A percentile compares a stretch with the other conserved stretches of the same genome.
Evolutionary conservation across 331 rosid genomes (phyloP).

Genomic region (Quercus tomentella): DNA sequence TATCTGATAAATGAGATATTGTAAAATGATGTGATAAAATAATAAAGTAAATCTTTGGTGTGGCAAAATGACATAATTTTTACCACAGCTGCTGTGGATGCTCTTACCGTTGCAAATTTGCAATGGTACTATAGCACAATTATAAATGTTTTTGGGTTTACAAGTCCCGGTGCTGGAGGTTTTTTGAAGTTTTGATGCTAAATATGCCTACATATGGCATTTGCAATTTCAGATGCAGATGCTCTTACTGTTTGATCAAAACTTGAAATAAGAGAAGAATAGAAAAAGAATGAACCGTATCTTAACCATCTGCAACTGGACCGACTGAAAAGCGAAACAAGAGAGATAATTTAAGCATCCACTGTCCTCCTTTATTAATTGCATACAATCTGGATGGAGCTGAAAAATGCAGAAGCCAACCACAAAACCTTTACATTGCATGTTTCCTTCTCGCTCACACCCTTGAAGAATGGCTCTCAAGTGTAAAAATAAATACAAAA

Average conservation of each 20-base stretch:
- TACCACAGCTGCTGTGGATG: too few species aligned
- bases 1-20: too few species aligned
- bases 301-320: neutral
- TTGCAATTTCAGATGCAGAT: too few species aligned
- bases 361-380: slow-evolving; percentile 41
- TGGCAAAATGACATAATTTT: too few species aligned
- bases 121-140: too few species aligned
- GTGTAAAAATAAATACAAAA: slow-evolving; percentile 15
- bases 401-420: slow-evolving; percentile 30
- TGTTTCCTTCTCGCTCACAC: slow-evolving; percentile 38
- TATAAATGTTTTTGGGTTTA: too few species aligned
- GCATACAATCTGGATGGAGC: slow-evolving; percentile 55
- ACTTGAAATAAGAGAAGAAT: neutral
- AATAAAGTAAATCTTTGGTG: too few species aligned
- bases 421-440: slow-evolving; percentile 38
- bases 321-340: neutral
- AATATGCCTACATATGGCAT: too few species aligned
- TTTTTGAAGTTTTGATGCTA: too few species aligned
- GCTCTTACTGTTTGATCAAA: neutral
- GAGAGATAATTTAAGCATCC: slow-evolving; percentile 19
- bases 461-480: slow-evolving; percentile 72
- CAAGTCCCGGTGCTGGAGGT: too few species aligned
- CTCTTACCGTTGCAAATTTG: too few species aligned
- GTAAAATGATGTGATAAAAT: too few species aligned
- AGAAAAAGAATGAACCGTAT: neutral